These are phyloP conservation scores for Solanum chmielewskii DNA, from an alignment of 257 asterid genomes.

Conservation along the genomic window DNA sequence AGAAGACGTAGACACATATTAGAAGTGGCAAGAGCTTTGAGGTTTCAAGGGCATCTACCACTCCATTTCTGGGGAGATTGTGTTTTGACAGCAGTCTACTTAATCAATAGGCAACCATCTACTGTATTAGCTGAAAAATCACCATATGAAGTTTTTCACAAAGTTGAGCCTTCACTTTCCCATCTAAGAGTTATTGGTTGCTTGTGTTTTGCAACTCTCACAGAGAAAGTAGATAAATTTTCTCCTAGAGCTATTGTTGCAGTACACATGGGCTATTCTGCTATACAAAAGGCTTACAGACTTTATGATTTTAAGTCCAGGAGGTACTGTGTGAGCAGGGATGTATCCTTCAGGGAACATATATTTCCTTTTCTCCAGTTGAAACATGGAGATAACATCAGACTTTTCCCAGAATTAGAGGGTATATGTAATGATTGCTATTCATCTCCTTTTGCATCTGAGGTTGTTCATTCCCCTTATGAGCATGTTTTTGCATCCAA, in stretches of 20 bases:
- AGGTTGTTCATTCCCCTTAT: too few species aligned
- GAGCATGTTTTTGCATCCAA: too few species aligned
- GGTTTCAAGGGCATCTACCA: not conserved
- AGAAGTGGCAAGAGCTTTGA: not conserved
- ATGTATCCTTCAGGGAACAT: not conserved
- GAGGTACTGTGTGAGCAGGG: not conserved
- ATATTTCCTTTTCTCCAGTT: not conserved
- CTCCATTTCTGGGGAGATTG: not conserved
- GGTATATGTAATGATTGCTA: too few species aligned
- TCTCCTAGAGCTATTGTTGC: too few species aligned
- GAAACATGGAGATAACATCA: too few species aligned
- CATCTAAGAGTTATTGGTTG: not conserved
- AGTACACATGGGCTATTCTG: not conserved
- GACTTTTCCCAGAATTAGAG: too few species aligned
- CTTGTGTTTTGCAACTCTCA: not conserved
- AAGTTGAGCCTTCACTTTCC: accelerated
- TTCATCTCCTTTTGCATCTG: too few species aligned
- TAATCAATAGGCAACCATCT: not conserved
- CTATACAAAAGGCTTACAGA: not conserved
- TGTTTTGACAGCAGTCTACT: not conserved
- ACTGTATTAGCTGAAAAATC: not conserved
- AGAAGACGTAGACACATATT: not conserved
- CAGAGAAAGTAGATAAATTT: not conserved
- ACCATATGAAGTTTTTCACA: not conserved
- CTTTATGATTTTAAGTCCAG: not conserved